Percentiles rank a stretch among this genome's conserved stretches.
phyloP scores from a whole-genome alignment of 768 basidiomycete species.

The Boletus reticuloceps region DNA sequence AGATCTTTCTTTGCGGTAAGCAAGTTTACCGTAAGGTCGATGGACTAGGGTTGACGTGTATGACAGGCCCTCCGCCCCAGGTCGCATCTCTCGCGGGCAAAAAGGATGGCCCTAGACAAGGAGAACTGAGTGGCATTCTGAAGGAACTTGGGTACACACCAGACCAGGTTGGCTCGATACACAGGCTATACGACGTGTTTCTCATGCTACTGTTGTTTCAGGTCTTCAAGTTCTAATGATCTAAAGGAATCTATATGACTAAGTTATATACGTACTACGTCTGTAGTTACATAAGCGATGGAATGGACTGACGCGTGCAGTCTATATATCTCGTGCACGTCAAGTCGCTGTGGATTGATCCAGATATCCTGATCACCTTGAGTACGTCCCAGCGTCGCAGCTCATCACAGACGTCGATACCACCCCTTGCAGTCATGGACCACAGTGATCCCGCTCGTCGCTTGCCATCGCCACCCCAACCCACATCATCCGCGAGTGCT shows the following conservation, averaged over 20 bases:
- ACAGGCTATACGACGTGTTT: neutral
- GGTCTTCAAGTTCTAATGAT: slow-evolving; percentile 44
- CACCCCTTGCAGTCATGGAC: slow-evolving; percentile 40
- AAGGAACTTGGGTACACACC: slow-evolving; percentile 83
- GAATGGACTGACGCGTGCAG: slow-evolving; percentile 23
- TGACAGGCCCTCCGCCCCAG: slow-evolving; percentile 74
- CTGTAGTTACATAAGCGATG: slow-evolving; percentile 28
- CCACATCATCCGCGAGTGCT: slow-evolving; percentile 36
- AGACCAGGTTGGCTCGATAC: slow-evolving; percentile 63
- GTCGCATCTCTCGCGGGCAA: slow-evolving; percentile 86
- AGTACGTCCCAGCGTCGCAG: neutral
- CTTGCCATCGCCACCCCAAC: slow-evolving; percentile 42
- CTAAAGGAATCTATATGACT: slow-evolving; percentile 10
- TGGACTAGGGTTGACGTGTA: neutral
- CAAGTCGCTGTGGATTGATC: slow-evolving; percentile 9
- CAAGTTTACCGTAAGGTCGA: neutral
- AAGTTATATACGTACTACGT: no score
- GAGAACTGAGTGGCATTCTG: slow-evolving; percentile 75
- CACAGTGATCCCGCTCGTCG: slow-evolving; percentile 38
- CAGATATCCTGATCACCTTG: slow-evolving; percentile 16
- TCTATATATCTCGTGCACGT: neutral
- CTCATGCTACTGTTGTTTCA: slow-evolving; percentile 13
- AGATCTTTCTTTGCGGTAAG: slow-evolving; percentile 87
- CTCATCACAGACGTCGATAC: slow-evolving; percentile 9
- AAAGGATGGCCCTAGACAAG: slow-evolving; percentile 83